A percentile compares a stretch with the other conserved stretches of the same genome.
These are phyloP conservation scores for Hansenula sp. DNA, from an alignment of 1,139 yeast species.

Conservation along the genomic window DNA sequence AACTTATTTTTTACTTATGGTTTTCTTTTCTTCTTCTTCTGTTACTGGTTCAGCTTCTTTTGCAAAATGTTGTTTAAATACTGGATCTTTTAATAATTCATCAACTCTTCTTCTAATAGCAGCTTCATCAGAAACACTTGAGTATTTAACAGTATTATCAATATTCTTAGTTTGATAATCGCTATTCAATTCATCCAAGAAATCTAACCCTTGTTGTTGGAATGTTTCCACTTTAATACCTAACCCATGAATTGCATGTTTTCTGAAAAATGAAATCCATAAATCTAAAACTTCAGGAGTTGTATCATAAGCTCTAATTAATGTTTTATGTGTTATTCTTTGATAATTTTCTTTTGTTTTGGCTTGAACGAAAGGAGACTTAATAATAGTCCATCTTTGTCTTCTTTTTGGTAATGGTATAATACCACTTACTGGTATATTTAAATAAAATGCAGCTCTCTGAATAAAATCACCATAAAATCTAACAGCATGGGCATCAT, in stretches of 20 bases:
- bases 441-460: constrained; percentile 86
- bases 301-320: constrained; percentile 76
- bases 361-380: constrained; percentile 93
- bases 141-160: constrained; percentile 11
- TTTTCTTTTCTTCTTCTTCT: not conserved
- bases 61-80: constrained; percentile 41
- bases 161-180: constrained; percentile 5
- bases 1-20: not conserved
- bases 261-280: constrained; percentile 75
- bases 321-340: constrained; percentile 76
- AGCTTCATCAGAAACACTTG: constrained; percentile 10
- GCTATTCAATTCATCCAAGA: constrained; percentile 36
- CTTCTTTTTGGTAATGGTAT: constrained; percentile 65
- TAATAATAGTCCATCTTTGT: constrained; percentile 90
- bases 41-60: constrained; percentile 1
- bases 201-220: constrained; percentile 43
- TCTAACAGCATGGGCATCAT: constrained; percentile 64
- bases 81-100: constrained; percentile 64
- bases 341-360: constrained; percentile 93
- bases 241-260: constrained; percentile 77
- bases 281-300: constrained; percentile 81
- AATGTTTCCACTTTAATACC: constrained; percentile 74
- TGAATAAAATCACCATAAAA: constrained; percentile 82
- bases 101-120: constrained; percentile 47
- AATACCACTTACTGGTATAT: constrained; percentile 76